phyloP scores from a whole-genome alignment of 768 basidiomycete genomes.

The Pleurotus pulmonarius region DNA sequence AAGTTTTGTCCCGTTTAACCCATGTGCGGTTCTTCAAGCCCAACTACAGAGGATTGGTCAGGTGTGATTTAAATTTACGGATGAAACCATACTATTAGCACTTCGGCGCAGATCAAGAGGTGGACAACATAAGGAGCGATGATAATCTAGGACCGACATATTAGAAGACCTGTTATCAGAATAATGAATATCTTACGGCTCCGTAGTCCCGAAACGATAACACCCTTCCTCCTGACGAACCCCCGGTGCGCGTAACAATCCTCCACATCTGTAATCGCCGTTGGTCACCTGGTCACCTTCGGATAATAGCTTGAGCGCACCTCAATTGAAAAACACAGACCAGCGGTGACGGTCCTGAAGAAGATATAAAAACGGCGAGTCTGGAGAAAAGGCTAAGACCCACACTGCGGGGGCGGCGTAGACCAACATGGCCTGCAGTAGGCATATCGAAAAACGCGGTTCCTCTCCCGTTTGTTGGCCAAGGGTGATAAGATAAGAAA shows the following conservation, averaged over 20 bases:
- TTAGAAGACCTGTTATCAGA: background rate
- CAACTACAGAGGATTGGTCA: background rate
- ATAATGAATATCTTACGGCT: too few species aligned
- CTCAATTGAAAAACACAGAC: background rate
- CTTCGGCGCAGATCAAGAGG: background rate
- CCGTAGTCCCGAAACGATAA: too few species aligned
- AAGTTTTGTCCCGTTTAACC: background rate
- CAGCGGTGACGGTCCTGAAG: background rate
- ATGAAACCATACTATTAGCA: background rate
- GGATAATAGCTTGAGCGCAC: background rate
- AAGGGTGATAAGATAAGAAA: background rate
- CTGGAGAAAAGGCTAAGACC: background rate
- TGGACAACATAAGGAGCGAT: background rate
- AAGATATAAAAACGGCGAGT: too few species aligned
- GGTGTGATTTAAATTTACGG: too few species aligned
- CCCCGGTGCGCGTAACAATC: background rate
- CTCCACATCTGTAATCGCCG: background rate
- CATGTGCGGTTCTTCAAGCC: background rate
- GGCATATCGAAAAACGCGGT: background rate
- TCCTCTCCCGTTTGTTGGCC: background rate
- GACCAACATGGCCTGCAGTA: background rate
- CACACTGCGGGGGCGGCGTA: conserved; percentile 2
- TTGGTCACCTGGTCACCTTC: too few species aligned
- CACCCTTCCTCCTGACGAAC: too few species aligned
- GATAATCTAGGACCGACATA: background rate